A percentile compares a stretch with the other conserved stretches of the same genome.
phyloP scores from a whole-genome alignment of 1,139 yeast genomes.

The Blastobotrys indianensis region DNA sequence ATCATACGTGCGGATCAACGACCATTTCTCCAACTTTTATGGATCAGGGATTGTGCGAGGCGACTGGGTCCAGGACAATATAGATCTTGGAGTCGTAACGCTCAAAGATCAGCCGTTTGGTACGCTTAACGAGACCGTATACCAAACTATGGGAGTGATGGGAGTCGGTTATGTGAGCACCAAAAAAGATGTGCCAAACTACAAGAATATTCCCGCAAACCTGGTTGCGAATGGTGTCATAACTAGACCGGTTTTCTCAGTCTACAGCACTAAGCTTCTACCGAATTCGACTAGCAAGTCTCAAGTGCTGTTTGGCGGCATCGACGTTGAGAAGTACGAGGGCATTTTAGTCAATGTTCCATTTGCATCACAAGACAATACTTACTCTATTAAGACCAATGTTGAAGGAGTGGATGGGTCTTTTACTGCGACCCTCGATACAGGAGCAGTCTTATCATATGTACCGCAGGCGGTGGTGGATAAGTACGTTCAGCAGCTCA shows the following conservation, averaged over 20 bases:
- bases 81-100: slow-evolving; percentile 32
- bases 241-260: slow-evolving; percentile 43
- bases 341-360: slow-evolving; percentile 40
- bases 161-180: slow-evolving; percentile 13
- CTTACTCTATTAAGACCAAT: slow-evolving; percentile 21
- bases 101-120: slow-evolving; percentile 12
- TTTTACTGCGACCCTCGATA: slow-evolving; percentile 44
- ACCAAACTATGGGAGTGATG: slow-evolving; percentile 10
- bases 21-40: slow-evolving; percentile 16
- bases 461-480: slow-evolving; percentile 39
- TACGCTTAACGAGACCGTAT: slow-evolving; percentile 1
- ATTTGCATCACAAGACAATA: slow-evolving; percentile 15
- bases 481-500: slow-evolving; percentile 21
- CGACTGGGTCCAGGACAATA: slow-evolving; percentile 44
- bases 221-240: slow-evolving; percentile 45
- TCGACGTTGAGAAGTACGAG: slow-evolving; percentile 47
- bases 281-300: slow-evolving; percentile 37
- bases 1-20: not conserved
- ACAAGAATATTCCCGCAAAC: slow-evolving; percentile 41
- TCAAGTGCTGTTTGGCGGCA: slow-evolving; percentile 51
- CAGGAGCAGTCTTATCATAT: slow-evolving; percentile 59
- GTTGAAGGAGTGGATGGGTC: slow-evolving; percentile 2
- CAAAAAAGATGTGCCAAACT: slow-evolving; percentile 9
- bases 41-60: slow-evolving; percentile 34
- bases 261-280: slow-evolving; percentile 41